Evolutionary conservation across 192 early-diverging fungal species (phyloP).

Genomic region (Coemansia sp.): DNA sequence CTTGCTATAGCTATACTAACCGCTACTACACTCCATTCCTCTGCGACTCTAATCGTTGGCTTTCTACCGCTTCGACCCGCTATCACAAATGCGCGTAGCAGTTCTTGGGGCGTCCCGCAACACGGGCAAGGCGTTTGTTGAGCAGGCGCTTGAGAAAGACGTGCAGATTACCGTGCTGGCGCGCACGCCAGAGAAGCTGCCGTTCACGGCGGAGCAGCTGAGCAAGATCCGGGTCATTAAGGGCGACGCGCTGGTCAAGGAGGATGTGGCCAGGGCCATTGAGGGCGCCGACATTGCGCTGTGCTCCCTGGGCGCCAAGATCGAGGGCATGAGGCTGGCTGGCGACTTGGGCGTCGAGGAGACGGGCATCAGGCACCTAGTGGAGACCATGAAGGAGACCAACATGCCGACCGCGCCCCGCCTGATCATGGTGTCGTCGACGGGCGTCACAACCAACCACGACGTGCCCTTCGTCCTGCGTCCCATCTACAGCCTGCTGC

Average conservation of each 20-base stretch:
- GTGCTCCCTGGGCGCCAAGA: conserved; percentile 32
- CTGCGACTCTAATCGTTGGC: too few relatives aligned
- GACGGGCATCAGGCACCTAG: neutral
- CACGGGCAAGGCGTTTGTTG: conserved; percentile 33
- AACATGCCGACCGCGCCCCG: conserved; percentile 14
- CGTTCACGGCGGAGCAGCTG: conserved; percentile 37
- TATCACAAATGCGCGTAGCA: conserved; percentile 29
- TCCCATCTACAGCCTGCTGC: conserved; percentile 9
- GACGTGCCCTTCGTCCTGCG: conserved; percentile 34
- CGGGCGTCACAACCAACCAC: conserved; percentile 21
- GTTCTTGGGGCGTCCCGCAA: conserved; percentile 38
- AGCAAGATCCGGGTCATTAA: conserved; percentile 28
- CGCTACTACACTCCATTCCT: too few relatives aligned
- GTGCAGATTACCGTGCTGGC: conserved; percentile 26
- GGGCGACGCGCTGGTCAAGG: conserved; percentile 37
- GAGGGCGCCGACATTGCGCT: conserved; percentile 33
- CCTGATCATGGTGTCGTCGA: conserved; percentile 42
- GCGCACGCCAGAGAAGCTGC: conserved; percentile 34
- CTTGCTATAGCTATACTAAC: too few relatives aligned
- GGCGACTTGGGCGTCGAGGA: conserved; percentile 29
- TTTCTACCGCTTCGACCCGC: too few relatives aligned
- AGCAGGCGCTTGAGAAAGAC: conserved; percentile 24
- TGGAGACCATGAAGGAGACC: conserved; percentile 27
- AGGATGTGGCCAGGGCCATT: conserved; percentile 31
- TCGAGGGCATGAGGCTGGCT: conserved; percentile 5